Base-by-base conservation (phyloP, 352 stramenopile species). In the Elongisporangium senticosum region DNA sequence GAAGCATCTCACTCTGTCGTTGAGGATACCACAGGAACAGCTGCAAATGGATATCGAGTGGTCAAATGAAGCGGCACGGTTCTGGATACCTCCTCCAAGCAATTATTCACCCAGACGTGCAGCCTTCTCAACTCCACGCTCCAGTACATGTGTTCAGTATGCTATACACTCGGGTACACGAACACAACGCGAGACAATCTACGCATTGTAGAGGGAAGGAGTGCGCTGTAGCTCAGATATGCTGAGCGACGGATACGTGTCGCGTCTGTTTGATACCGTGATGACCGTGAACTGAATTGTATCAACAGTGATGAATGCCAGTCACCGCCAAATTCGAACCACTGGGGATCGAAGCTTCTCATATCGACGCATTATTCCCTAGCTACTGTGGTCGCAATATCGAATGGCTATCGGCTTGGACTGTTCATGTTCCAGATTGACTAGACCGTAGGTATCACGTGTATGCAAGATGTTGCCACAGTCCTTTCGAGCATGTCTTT, bases 381-480 rank as follows among this genome's bases (percentile, higher is more conserved):
- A 0, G 63, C 61, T 21, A 76, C 33, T 2, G 74, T 65, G 1
- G 50, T 82, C 19, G 56, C 63, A 0, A 64, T 76, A n/a, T 57
- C 64, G 22, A 74, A 75, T n/a, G 61, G 59, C 20, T 24, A 64
- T n/a, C 65, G 72, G 21, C 56, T 65, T 40, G 72, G 74, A 0
- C 65, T 87, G n/a, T 86, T 87, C 49, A 28, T 73, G 0, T 79
- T 71, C 24, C 61, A 67, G 2, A 85, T 82, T 55, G 68, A 71
- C 49, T 72, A 71, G 61, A 68, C 79, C 56, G 71, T 61, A 15
- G 19, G 82, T 5, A 72, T 87, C 47, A 37, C 26, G 1, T 37
- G 26, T 11, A 6, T 37, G 26, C 26, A 6, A 7, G 60, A 69
- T 14, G 50, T 75, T 20, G 65, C 72, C 21, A 74, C 61, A 5